A percentile compares a stretch with the other conserved stretches of the same genome.
These are phyloP conservation scores for Alternaria gansuensis DNA, from an alignment of 2,329 filamentous ascomycete genomes.

Conservation along the genomic window DNA sequence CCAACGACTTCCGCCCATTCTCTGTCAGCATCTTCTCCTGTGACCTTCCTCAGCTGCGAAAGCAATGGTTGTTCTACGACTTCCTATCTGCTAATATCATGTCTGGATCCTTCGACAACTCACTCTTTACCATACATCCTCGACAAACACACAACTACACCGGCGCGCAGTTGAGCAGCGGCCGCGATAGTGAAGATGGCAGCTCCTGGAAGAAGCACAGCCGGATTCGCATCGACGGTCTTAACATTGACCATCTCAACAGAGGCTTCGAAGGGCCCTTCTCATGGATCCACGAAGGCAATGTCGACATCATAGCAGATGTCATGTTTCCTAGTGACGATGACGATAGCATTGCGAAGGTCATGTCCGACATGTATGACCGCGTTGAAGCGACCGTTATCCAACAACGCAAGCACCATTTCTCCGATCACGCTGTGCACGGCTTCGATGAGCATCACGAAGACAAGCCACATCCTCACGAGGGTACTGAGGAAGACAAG, in stretches of 20 bases:
- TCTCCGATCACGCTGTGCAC: conserved; percentile 48
- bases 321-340: conserved; percentile 91
- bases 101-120: conserved; percentile 94
- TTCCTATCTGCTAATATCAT: conserved; percentile 95
- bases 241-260: conserved; percentile 96
- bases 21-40: conserved; percentile 95
- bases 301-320: conserved; percentile 95
- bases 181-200: conserved; percentile 68
- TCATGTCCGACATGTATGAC: conserved; percentile 97
- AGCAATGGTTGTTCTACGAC: conserved; percentile 98
- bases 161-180: conserved; percentile 67
- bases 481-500: conserved; percentile 63
- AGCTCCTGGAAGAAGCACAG: conserved; percentile 94
- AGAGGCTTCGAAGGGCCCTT: conserved; percentile 92
- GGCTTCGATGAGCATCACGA: conserved; percentile 39
- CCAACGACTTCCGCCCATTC: conserved; percentile 89
- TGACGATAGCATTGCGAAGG: conserved; percentile 88
- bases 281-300: conserved; percentile 97
- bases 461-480: conserved; percentile 23
- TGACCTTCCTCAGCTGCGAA: conserved; percentile 88
- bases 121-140: conserved; percentile 95
- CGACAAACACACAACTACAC: conserved; percentile 85
- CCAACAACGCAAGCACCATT: conserved; percentile 68
- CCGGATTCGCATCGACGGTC: conserved; percentile 86
- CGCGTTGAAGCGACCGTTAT: conserved; percentile 92